Base-by-base conservation (phyloP, 768 basidiomycete genomes). In the Auricularia sp. region DNA sequence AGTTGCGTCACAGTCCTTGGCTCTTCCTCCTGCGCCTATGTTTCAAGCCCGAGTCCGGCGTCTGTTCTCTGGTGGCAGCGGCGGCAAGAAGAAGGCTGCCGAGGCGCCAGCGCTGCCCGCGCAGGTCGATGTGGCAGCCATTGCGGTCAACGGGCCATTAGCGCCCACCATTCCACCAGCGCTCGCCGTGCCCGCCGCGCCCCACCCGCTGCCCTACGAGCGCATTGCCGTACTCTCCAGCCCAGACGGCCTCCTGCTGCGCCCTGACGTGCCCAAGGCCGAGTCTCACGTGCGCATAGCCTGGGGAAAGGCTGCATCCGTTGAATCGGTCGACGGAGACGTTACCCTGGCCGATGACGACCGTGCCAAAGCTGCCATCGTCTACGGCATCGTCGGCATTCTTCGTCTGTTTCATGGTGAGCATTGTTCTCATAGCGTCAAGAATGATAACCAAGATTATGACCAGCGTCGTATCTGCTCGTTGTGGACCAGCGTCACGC, bases 301-400 rank as follows among this genome's bases (percentile, higher is more conserved):
- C 14, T 91, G 88, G 88, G 83, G 82, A 0, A 88, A 85, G 72
- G 68, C 74, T 23, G 74, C 78, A 42, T 76, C 74, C 66, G 74
- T 90, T 10, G 83, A 85, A 70, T 83, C 86, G 70, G 65, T 86
- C 35, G 72, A 73, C 21, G 70, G 68, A 51, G 64, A 64, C 7
- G 58, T 29, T 23, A 71, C 74, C 47, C 71, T 66, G 36, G 76
- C 72, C n/a, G 70, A 69, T 33, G 72, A 76, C 7, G 73, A 71
- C 14, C 39, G 39, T 42, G 67, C 75, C 21, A 79, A 84, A 70
- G 73, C 79, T 64, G 81, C 83, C 47, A 73, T 89, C 54, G 80
- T 91, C 11, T 87, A 90, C 72, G 91, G 91, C 12, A 83, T 93
- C 67, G 77, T 92, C 54, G 91, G 91, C 16, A 77, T 90, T 18